These are phyloP conservation scores for Samsoniella hepiali DNA, from an alignment of 2,329 filamentous ascomycete species.

Conservation along the genomic window DNA sequence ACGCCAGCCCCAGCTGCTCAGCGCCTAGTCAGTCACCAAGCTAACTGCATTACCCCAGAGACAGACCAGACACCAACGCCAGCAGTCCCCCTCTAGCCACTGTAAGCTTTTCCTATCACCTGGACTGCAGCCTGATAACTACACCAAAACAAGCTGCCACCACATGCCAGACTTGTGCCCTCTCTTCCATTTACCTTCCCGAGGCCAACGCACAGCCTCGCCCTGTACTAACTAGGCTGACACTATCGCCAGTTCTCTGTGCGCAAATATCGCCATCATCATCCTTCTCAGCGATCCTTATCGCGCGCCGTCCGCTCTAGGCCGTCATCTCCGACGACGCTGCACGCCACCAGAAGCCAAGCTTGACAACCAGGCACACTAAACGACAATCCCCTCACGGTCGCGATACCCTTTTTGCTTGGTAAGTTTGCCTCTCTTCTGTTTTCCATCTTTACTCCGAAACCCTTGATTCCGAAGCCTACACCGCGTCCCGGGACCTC, in stretches of 20 bases:
- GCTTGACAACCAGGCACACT: background rate
- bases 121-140: background rate
- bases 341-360: background rate
- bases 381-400: background rate
- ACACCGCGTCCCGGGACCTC: background rate
- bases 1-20: constrained; percentile 6
- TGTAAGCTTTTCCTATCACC: background rate
- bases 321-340: constrained; percentile 1
- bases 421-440: background rate
- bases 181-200: background rate
- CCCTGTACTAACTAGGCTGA: background rate
- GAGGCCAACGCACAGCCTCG: background rate
- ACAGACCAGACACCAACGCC: background rate
- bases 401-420: background rate
- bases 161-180: constrained; percentile 3
- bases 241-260: background rate
- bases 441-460: background rate
- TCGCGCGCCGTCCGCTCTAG: constrained; percentile 7
- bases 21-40: background rate
- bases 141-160: background rate
- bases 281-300: background rate
- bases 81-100: background rate
- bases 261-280: background rate
- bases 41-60: background rate
- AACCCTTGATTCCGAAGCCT: background rate